These are phyloP conservation scores for Mortierella sp. DNA, from an alignment of 371 early-diverging fungal genomes.

Conservation along the genomic window DNA sequence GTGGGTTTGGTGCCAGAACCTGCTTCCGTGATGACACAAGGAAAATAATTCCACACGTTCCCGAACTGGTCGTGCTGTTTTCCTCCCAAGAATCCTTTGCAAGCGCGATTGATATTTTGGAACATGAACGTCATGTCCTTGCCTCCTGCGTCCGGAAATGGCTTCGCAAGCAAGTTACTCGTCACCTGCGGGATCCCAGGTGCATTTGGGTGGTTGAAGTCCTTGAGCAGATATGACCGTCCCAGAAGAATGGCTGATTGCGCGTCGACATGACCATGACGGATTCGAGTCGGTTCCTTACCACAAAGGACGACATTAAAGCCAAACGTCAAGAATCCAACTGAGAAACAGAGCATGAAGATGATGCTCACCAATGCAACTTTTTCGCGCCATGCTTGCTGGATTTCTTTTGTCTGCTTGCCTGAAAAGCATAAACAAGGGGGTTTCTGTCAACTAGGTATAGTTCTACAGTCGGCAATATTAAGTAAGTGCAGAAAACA, in stretches of 20 bases:
- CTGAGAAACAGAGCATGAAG: conserved; percentile 71
- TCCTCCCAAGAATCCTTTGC: conserved; percentile 66
- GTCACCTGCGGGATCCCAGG: conserved; percentile 51
- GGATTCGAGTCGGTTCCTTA: conserved; percentile 62
- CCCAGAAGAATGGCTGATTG: conserved; percentile 67
- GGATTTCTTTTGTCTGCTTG: conserved; percentile 64
- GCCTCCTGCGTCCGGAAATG: conserved; percentile 75
- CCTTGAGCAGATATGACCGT: conserved; percentile 62
- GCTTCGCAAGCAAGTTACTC: conserved; percentile 67
- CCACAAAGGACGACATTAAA: conserved; percentile 73
- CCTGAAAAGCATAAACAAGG: conserved; percentile 39
- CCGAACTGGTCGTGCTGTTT: conserved; percentile 48
- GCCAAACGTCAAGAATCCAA: conserved; percentile 84
- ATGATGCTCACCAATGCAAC: conserved; percentile 82
- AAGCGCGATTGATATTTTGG: conserved; percentile 74
- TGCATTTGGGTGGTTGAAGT: conserved; percentile 62
- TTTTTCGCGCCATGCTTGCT: conserved; percentile 90
- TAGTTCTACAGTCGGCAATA: no score
- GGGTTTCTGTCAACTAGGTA: neutral
- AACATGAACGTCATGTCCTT: conserved; percentile 83
- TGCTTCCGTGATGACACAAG: conserved; percentile 70
- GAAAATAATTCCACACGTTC: conserved; percentile 69
- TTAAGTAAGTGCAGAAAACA: neutral
- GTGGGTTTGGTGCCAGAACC: conserved; percentile 59
- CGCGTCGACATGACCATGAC: conserved; percentile 59